A percentile compares a stretch with the other conserved stretches of the same genome.
Evolutionary conservation across 2,329 filamentous ascomycete species (phyloP).

Genomic region (Mycosphaerella arachidis): DNA sequence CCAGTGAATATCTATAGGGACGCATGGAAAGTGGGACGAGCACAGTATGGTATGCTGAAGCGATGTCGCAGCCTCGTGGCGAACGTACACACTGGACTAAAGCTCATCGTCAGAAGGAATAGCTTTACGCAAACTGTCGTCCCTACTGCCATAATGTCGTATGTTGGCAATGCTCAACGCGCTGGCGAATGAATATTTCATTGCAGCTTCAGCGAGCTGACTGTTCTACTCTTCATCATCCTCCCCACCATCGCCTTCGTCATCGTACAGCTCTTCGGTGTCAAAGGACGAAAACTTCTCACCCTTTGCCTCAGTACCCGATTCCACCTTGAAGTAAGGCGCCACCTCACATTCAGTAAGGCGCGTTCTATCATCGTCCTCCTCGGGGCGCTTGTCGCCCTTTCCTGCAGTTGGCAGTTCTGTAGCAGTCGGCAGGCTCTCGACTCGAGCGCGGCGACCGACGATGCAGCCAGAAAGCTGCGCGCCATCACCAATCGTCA

Average conservation of each 20-base stretch:
- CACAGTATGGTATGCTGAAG: neutral
- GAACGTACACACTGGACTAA: neutral
- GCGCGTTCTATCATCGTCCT: constrained; percentile 43
- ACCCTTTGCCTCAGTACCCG: constrained; percentile 63
- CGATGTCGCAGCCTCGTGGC: neutral
- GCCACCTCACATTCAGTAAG: constrained; percentile 89
- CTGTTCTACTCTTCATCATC: constrained; percentile 12
- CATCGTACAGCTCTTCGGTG: constrained; percentile 36
- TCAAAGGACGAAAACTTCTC: constrained; percentile 58
- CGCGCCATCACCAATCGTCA: constrained; percentile 75
- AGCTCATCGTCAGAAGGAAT: neutral
- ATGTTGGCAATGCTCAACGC: neutral
- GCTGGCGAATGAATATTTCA: neutral
- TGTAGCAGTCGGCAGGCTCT: constrained; percentile 47
- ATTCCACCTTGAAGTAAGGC: constrained; percentile 75
- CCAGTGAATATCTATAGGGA: no score
- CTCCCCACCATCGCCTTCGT: constrained; percentile 27
- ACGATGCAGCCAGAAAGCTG: constrained; percentile 84
- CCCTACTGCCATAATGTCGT: neutral
- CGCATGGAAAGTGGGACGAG: no score
- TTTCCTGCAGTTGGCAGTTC: constrained; percentile 19
- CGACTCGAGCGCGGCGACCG: constrained; percentile 74
- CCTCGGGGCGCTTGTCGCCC: constrained; percentile 49
- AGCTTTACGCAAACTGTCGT: neutral
- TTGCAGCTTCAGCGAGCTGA: neutral